phyloP scores from a whole-genome alignment of 2,329 filamentous ascomycete species.

The Botrytis fabae region DNA sequence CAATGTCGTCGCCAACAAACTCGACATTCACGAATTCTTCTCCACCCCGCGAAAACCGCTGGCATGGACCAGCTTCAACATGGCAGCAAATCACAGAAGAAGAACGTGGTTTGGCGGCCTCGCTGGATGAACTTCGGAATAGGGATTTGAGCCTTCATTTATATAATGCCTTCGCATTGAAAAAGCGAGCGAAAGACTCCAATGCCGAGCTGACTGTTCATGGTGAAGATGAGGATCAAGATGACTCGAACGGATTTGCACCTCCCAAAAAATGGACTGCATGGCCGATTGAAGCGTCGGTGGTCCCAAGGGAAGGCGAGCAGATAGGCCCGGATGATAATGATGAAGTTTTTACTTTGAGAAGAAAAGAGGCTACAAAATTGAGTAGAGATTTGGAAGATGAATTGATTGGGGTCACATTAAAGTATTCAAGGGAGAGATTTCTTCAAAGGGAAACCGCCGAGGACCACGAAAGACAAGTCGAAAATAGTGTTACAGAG shows the following conservation, averaged over 20 bases:
- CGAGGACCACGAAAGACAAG: conserved; percentile 19
- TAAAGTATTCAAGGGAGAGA: conserved; percentile 66
- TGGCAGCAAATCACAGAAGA: conserved; percentile 64
- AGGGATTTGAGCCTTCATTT: conserved; percentile 73
- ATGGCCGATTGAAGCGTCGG: conserved; percentile 70
- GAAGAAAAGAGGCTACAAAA: conserved; percentile 45
- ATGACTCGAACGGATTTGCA: conserved; percentile 43
- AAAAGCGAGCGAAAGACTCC: conserved; percentile 45
- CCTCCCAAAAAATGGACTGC: conserved; percentile 72
- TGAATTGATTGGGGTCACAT: conserved; percentile 63
- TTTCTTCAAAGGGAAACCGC: conserved; percentile 48
- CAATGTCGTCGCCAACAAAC: conserved; percentile 20
- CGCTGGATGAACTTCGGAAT: conserved; percentile 62
- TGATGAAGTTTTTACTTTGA: conserved; percentile 54
- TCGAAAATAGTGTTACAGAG: conserved; percentile 26
- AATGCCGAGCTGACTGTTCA: conserved; percentile 23
- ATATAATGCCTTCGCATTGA: conserved; percentile 74
- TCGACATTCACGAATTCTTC: conserved; percentile 10
- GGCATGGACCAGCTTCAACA: conserved; percentile 63
- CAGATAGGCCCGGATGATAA: conserved; percentile 48
- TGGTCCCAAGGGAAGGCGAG: conserved; percentile 61
- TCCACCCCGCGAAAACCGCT: conserved; percentile 65
- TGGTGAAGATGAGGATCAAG: conserved; percentile 38
- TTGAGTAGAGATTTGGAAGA: conserved; percentile 68
- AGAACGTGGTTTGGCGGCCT: conserved; percentile 62